Percentiles rank a stretch among this genome's conserved stretches.
phyloP scores from a whole-genome alignment of 1,284 basidiomycete genomes.

The Bondarzewia mesenterica region DNA sequence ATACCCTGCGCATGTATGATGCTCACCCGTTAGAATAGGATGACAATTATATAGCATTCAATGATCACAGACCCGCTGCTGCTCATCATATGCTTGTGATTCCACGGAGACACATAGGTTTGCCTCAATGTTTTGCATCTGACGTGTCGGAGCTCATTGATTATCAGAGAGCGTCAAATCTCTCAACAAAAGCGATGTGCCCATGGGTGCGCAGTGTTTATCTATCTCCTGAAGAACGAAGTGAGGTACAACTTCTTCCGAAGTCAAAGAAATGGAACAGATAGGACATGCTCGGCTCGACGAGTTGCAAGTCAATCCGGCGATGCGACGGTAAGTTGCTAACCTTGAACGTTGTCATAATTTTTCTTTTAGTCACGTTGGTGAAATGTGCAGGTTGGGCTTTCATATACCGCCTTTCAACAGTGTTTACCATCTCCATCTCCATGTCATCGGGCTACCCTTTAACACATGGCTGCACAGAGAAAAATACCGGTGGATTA shows the following conservation, averaged over 20 bases:
- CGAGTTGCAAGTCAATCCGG: conserved; percentile 29
- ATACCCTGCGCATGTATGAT: neutral
- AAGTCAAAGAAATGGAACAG: conserved; percentile 56
- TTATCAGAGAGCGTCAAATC: conserved; percentile 15
- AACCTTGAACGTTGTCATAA: neutral
- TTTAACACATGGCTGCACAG: conserved; percentile 38
- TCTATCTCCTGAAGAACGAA: neutral
- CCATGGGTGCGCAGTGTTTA: conserved; percentile 1
- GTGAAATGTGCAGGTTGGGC: conserved; percentile 42
- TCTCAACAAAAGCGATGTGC: conserved; percentile 13
- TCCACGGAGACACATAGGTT: conserved; percentile 56
- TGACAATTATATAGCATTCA: conserved; percentile 51
- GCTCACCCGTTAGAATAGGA: conserved; percentile 36
- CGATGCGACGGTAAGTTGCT: conserved; percentile 37
- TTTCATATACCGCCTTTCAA: conserved; percentile 82
- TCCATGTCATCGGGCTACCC: conserved; percentile 71
- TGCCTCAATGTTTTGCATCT: conserved; percentile 6
- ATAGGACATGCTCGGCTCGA: conserved; percentile 51
- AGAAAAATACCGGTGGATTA: conserved; percentile 52
- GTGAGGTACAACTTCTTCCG: conserved; percentile 13
- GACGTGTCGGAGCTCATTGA: neutral
- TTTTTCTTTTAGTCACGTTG: conserved; percentile 4
- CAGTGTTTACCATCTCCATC: conserved; percentile 73
- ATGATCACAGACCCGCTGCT: conserved; percentile 55
- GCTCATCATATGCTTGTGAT: conserved; percentile 57